Conservation (phyloP, 208 protist genomes). For the Trypanosoma boissoni region DNA sequence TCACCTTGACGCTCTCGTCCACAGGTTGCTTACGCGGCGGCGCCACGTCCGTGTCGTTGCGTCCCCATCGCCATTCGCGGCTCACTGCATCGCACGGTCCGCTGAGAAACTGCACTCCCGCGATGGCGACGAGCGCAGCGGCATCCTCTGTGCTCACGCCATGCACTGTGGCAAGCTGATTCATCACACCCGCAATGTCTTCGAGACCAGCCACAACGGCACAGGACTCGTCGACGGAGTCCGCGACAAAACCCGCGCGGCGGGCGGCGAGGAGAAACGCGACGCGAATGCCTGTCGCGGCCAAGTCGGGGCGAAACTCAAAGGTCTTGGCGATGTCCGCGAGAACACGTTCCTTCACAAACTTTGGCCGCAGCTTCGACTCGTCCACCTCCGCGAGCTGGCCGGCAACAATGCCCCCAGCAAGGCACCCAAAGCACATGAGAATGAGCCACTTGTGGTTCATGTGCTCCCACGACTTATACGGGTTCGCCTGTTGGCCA, state of each 20-base stretch:
- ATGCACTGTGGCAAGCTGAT: conserved; percentile 50
- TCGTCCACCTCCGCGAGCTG: conserved; percentile 77
- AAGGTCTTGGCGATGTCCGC: conserved; percentile 55
- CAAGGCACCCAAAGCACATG: conserved; percentile 78
- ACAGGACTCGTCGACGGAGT: conserved; percentile 77
- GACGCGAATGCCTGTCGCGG: conserved; percentile 70
- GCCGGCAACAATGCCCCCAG: conserved; percentile 60
- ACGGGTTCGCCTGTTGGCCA: conserved; percentile 67
- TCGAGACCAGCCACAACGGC: conserved; percentile 59
- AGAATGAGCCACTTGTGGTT: conserved; percentile 81
- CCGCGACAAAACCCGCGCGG: conserved; percentile 52
- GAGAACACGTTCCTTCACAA: conserved; percentile 50
- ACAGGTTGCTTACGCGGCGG: conserved; percentile 43
- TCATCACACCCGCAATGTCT: conserved; percentile 73
- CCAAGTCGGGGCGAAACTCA: conserved; percentile 80
- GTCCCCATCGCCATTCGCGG: conserved; percentile 66
- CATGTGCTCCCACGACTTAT: conserved; percentile 86
- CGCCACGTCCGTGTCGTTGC: conserved; percentile 72
- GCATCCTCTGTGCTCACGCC: conserved; percentile 62
- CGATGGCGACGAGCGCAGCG: conserved; percentile 62
- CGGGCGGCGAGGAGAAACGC: conserved; percentile 82
- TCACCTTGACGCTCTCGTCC: conserved; percentile 15
- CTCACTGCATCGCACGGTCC: conserved; percentile 59
- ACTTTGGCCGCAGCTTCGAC: conserved; percentile 62
- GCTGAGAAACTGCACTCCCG: conserved; percentile 64